Evolutionary conservation across 768 basidiomycete species (phyloP), one percentile per base, ranked within the genome.

Genomic region (Lentinula lateritia): DNA sequence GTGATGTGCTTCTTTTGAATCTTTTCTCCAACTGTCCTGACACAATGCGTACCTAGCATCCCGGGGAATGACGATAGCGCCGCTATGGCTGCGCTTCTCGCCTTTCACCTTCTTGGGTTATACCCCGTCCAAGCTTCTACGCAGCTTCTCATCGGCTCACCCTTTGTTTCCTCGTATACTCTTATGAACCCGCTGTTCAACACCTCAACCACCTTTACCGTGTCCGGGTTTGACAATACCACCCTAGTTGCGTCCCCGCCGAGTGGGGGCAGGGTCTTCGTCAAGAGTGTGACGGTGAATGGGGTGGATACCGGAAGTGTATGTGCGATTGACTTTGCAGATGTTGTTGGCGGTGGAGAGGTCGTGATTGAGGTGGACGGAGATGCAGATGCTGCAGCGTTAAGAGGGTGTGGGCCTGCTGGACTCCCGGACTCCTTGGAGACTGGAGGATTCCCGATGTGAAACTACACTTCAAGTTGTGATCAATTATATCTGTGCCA

Each of bases 1-100:
- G 71, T 46, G 32, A 59, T 18, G 56, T 36, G 35, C 41, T 38
- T 7, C 15, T 50, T 15, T 23, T n/a, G 20, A 9, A 9, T 50
- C 10, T 15, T 53, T 53, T 18, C 52, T 36, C 13, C 9, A 9
- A 48, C 23, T 35, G 36, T 5, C 1, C 41, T 34, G 18, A 18
- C 39, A 39, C 1, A 39, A 8, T 13, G 38, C 38, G 38, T 39
- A 23, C 35, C 45, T 42, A 76, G 80, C 38, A 75, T 83, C 34
- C 81, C 81, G 2, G 80, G 80, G 3, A 83, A 83, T 62, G 81
- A 83, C 63, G 80, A 83, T 65, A 79, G 78, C 5, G 82, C 78
- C 23, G 82, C 82, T 8, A 83, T 83, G 82, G 81, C 80, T 0
- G 68, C 79, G 6, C 74, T 82, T 18, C 75, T 82, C 12, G 71